These are phyloP conservation scores for Dendrobium catenatum DNA, from an alignment of 106 monocot genomes.

Conservation along the genomic window DNA sequence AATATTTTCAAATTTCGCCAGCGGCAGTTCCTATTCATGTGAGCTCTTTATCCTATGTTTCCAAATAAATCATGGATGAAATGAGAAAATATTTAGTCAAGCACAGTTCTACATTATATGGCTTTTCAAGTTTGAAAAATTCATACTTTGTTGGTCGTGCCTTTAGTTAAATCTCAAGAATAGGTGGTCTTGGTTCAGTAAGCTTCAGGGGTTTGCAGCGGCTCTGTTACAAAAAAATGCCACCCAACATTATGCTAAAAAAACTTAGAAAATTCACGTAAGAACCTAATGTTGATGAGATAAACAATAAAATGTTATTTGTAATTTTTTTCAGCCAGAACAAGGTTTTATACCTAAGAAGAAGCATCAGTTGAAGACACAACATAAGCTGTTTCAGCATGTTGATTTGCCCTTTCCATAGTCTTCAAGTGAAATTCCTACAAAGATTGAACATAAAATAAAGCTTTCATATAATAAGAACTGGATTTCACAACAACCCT, in stretches of 20 bases:
- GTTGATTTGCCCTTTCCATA: too few species aligned
- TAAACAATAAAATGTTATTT: too few species aligned
- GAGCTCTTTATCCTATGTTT: constrained; percentile 64
- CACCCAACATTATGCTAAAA: neutral
- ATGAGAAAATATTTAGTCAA: neutral
- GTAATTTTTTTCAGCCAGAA: too few species aligned
- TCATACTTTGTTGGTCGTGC: constrained; percentile 67
- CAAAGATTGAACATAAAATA: too few species aligned
- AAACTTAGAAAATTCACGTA: neutral
- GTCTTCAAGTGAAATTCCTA: too few species aligned
- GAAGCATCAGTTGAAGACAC: too few species aligned
- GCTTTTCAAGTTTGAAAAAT: neutral
- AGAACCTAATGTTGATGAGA: neutral
- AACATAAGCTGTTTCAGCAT: too few species aligned
- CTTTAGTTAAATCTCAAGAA: constrained; percentile 62
- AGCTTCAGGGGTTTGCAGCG: constrained; percentile 46
- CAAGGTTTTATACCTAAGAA: too few species aligned
- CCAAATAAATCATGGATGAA: neutral
- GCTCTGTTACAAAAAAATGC: constrained; percentile 27
- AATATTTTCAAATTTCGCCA: constrained; percentile 73
- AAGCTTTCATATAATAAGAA: too few species aligned
- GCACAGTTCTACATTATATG: neutral
- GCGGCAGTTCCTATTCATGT: constrained; percentile 44
- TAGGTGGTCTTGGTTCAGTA: constrained; percentile 67
- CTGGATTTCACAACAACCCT: too few species aligned